phyloP scores from a whole-genome alignment of 2,329 filamentous ascomycete genomes.

The Fusarium sp. region DNA sequence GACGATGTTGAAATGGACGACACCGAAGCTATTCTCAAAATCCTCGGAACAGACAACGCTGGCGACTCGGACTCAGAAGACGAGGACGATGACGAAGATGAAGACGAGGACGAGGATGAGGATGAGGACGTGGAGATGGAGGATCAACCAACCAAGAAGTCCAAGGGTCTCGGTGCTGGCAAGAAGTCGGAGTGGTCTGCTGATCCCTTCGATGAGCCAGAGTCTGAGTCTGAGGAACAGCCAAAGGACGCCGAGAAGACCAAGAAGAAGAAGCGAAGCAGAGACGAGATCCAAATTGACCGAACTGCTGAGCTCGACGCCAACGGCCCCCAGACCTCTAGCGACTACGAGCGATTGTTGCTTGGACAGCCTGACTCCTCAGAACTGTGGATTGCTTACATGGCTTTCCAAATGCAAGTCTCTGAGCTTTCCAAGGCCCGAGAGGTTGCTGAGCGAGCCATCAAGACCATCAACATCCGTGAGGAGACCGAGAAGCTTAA shows the following conservation, averaged over 20 bases:
- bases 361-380: conserved; percentile 95
- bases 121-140: conserved; percentile 56
- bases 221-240: conserved; percentile 60
- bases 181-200: conserved; percentile 93
- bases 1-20: conserved; percentile 65
- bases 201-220: conserved; percentile 71
- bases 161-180: conserved; percentile 58
- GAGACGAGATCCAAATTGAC: conserved; percentile 84
- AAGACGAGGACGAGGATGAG: conserved; percentile 50
- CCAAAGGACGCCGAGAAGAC: conserved; percentile 51
- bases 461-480: conserved; percentile 89
- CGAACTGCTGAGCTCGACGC: conserved; percentile 91
- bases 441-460: conserved; percentile 88
- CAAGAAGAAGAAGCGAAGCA: conserved; percentile 76
- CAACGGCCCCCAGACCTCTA: conserved; percentile 87
- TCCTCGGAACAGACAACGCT: conserved; percentile 60
- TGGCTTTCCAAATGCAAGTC: conserved; percentile 97
- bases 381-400: conserved; percentile 93
- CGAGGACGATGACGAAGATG: conserved; percentile 49
- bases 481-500: conserved; percentile 95
- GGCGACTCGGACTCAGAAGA: conserved; percentile 56
- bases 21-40: conserved; percentile 55
- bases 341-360: conserved; percentile 93
- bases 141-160: conserved; percentile 51
- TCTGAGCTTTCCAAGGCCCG: conserved; percentile 90